Evolutionary conservation across 768 basidiomycete genomes (phyloP), one percentile per base, ranked within the genome.

Genomic region (Kwoniella sp.): DNA sequence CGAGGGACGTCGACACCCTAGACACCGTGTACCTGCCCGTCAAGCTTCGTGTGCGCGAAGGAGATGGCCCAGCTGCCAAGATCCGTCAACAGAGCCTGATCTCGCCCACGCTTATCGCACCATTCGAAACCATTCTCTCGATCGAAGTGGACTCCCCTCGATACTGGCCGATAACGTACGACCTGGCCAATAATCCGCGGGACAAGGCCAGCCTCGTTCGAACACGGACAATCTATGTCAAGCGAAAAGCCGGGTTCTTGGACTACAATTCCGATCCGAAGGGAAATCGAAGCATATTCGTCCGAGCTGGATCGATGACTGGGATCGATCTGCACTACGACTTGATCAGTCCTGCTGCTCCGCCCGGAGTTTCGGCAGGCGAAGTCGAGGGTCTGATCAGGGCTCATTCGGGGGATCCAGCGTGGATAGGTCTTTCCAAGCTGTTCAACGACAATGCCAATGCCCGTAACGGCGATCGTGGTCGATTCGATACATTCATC

Each of bases 211-310:
- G 85, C 5, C 84, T 98, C 25, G 81, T 95, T 45, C 84, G 84
- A 34, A 89, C 85, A 63, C 90, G 93, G 70, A 95, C 91, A 0
- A 83, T 99, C 30, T 93, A 87, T 69, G 95, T 98, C 66, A 95
- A 97, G 79, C 88, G 94, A 20, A 85, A 92, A 28, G 90, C 93
- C 0, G 93, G 93, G 0, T 94, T 93, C 79, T 84, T 97, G 51
- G 91, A 91, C 75, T 99, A 98, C 76, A 89, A 89, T 4, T 90
- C 93, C 70, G 96, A 98, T 79, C 92, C 96, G 0, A 87, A 91
- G 69, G 95, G 95, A 9, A 94, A 92, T 72, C 86, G 93, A 52
- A 92, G 91, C 79, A 84, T 96, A 12, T 94, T 93, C 72, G 89
- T 93, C 11, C 88, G 91, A 13, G 90, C 92, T 17, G 91, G 92